Evolutionary conservation across 495 filamentous ascomycete species (phyloP).

Genomic region (Neurospora sp.): DNA sequence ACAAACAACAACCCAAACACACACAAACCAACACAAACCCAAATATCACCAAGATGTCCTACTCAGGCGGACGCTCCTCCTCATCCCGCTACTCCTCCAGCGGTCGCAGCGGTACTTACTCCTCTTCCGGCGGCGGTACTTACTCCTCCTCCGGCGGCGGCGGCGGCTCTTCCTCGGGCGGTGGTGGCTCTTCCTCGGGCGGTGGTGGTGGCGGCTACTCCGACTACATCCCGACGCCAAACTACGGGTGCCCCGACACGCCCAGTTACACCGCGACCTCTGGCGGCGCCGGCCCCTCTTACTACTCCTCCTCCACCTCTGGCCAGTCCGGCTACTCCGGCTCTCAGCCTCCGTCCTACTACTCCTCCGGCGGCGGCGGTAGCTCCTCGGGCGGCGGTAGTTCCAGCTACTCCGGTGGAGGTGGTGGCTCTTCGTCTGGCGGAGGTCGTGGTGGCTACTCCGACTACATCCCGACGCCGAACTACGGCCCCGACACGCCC

Average conservation of each 20-base stretch:
- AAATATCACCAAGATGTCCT: neutral
- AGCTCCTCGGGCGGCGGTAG: too few species aligned
- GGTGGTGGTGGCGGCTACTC: neutral
- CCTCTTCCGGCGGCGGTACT: neutral
- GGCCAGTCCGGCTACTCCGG: neutral
- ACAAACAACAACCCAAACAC: neutral
- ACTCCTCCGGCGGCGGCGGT: neutral
- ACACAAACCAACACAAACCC: neutral
- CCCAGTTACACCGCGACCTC: neutral
- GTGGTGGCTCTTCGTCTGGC: neutral
- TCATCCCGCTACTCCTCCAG: neutral
- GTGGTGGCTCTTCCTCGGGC: neutral
- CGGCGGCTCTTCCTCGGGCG: neutral
- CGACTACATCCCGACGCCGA: neutral
- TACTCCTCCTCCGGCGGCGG: neutral
- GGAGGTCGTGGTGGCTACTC: neutral
- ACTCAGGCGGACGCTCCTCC: neutral
- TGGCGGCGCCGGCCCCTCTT: neutral
- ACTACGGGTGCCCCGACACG: neutral
- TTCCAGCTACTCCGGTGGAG: too few species aligned
- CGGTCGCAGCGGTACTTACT: neutral
- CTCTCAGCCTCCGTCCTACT: neutral
- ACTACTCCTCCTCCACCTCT: neutral
- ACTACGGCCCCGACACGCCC: neutral
- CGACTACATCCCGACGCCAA: neutral